Percentiles rank a stretch among this genome's conserved stretches.
Evolutionary conservation across 495 filamentous ascomycete genomes (phyloP).

Genomic region (Podospora comata): DNA sequence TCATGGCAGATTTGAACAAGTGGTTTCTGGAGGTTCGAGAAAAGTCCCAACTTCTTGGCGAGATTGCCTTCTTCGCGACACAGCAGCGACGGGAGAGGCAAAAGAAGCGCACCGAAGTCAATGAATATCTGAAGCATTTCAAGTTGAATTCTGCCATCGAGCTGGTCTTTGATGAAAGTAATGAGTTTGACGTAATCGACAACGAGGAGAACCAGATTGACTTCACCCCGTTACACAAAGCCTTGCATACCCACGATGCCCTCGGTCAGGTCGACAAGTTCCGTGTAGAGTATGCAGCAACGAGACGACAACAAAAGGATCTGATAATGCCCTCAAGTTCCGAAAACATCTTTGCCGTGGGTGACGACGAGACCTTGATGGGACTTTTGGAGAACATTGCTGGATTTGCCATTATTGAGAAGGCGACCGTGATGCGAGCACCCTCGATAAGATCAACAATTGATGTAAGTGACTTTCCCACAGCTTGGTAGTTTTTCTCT

Average conservation of each 20-base stretch:
- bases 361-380: conserved; percentile 65
- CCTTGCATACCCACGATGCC: conserved; percentile 93
- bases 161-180: conserved; percentile 87
- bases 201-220: conserved; percentile 93
- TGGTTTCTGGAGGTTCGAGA: conserved; percentile 97
- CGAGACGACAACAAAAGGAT: conserved; percentile 86
- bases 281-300: conserved; percentile 82
- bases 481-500: background rate
- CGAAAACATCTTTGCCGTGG: conserved; percentile 71
- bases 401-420: conserved; percentile 95
- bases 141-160: conserved; percentile 96
- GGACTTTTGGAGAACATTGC: conserved; percentile 88
- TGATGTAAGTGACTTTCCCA: conserved; percentile 58
- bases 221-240: conserved; percentile 93
- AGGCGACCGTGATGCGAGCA: conserved; percentile 82
- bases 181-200: conserved; percentile 90
- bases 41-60: conserved; percentile 89
- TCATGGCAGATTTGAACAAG: conserved; percentile 95
- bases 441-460: conserved; percentile 75
- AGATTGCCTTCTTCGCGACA: conserved; percentile 96
- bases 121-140: conserved; percentile 71
- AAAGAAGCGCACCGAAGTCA: conserved; percentile 69
- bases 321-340: conserved; percentile 67
- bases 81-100: conserved; percentile 81
- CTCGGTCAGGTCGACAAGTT: conserved; percentile 91